A percentile compares a stretch with the other conserved stretches of the same genome.
These are phyloP conservation scores for Alloteropsis semialata DNA, from an alignment of 176 grass and related monocot genomes.

Conservation along the genomic window DNA sequence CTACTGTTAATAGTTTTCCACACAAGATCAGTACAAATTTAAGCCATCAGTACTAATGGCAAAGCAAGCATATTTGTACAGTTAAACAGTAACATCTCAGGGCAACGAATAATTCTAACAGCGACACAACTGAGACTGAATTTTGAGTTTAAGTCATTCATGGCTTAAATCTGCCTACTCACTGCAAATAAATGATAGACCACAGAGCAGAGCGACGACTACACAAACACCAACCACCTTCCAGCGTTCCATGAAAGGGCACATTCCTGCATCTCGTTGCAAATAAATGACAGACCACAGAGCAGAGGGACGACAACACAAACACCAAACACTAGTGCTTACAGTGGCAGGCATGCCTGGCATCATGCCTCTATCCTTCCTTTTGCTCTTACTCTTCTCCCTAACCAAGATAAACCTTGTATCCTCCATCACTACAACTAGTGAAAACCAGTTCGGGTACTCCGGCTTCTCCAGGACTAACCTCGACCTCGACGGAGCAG, in stretches of 20 bases:
- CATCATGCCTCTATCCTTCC: neutral
- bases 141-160: neutral
- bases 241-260: neutral
- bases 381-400: neutral
- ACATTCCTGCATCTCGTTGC: neutral
- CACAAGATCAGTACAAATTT: no score
- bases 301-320: no score
- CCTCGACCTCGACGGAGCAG: neutral
- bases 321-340: no score
- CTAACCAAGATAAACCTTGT: neutral
- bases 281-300: no score
- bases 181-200: neutral
- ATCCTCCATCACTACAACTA: neutral
- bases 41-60: neutral
- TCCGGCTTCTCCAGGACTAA: neutral
- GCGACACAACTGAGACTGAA: neutral
- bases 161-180: neutral
- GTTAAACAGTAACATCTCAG: neutral
- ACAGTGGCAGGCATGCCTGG: neutral
- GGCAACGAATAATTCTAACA: neutral
- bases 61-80: neutral
- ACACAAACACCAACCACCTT: neutral
- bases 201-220: neutral
- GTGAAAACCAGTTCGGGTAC: neutral
- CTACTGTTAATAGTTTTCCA: no score